These are phyloP conservation scores for Macrophomina tecta DNA, from an alignment of 2,329 filamentous ascomycete genomes.

Conservation along the genomic window DNA sequence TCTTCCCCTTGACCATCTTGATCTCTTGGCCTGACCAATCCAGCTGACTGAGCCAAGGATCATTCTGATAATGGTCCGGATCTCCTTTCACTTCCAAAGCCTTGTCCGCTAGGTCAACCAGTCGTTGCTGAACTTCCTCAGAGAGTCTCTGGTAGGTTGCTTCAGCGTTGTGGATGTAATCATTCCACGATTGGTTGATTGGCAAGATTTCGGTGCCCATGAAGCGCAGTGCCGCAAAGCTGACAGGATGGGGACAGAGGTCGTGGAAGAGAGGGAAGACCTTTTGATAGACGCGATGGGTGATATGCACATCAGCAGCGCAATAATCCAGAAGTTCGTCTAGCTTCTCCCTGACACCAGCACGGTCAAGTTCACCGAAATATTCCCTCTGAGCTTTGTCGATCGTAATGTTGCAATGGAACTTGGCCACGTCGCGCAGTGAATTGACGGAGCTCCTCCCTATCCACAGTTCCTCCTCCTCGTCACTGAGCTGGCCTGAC, in stretches of 20 bases:
- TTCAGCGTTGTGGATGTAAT: conserved; percentile 84
- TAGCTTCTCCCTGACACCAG: conserved; percentile 72
- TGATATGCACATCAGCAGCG: conserved; percentile 90
- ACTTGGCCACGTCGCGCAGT: conserved; percentile 91
- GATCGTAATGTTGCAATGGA: conserved; percentile 88
- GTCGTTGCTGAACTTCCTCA: conserved; percentile 76
- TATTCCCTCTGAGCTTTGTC: conserved; percentile 88
- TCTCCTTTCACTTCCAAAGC: conserved; percentile 77
- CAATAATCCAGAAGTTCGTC: conserved; percentile 92
- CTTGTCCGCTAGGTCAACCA: conserved; percentile 75
- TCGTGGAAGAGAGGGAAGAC: conserved; percentile 90
- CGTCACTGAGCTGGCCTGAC: conserved; percentile 70
- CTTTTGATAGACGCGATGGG: conserved; percentile 90
- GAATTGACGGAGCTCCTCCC: conserved; percentile 95
- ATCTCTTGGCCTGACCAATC: conserved; percentile 96
- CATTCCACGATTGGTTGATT: conserved; percentile 84
- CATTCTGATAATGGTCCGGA: conserved; percentile 71
- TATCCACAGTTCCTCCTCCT: conserved; percentile 96
- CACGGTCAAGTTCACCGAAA: conserved; percentile 80
- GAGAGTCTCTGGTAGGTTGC: conserved; percentile 80
- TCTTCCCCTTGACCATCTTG: conserved; percentile 89
- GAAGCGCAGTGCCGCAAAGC: conserved; percentile 91
- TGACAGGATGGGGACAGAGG: conserved; percentile 94
- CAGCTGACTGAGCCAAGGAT: conserved; percentile 91
- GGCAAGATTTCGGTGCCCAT: conserved; percentile 93